Percentiles rank a stretch among this genome's conserved stretches.
These are phyloP conservation scores for Lophiotrema nucula DNA, from an alignment of 495 filamentous ascomycete species.

Conservation along the genomic window DNA sequence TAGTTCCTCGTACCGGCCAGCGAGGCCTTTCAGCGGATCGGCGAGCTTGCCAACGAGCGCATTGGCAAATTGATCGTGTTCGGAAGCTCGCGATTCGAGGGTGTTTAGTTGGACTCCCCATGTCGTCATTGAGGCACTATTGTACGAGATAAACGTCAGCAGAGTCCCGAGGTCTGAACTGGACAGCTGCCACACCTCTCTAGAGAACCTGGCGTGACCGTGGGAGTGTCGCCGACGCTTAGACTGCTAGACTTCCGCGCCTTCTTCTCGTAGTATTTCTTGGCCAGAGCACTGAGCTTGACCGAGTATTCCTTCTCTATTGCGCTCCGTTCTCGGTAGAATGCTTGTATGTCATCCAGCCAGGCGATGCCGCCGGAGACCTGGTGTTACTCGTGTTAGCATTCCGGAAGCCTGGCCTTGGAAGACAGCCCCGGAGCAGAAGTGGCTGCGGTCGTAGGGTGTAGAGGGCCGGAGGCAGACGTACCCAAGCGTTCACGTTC, in stretches of 20 bases:
- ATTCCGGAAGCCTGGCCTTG: slow-evolving; percentile 7
- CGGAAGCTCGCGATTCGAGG: slow-evolving; percentile 79
- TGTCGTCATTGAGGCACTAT: slow-evolving; percentile 84
- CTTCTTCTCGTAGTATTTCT: slow-evolving; percentile 97
- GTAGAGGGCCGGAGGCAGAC: slow-evolving; percentile 14
- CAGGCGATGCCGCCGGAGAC: slow-evolving; percentile 83
- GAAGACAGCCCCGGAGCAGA: too few species aligned
- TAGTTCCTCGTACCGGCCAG: slow-evolving; percentile 79
- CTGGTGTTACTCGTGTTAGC: slow-evolving; percentile 45
- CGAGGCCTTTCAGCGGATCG: slow-evolving; percentile 74
- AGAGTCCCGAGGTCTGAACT: neutral
- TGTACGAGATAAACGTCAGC: slow-evolving; percentile 1
- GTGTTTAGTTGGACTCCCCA: slow-evolving; percentile 93
- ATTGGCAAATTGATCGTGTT: slow-evolving; percentile 79
- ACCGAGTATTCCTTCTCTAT: slow-evolving; percentile 96
- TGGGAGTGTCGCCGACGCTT: slow-evolving; percentile 91
- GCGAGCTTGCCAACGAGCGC: slow-evolving; percentile 76
- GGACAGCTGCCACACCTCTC: slow-evolving; percentile 60
- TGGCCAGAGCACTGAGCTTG: slow-evolving; percentile 81
- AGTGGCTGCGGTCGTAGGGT: slow-evolving; percentile 1
- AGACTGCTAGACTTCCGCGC: slow-evolving; percentile 81
- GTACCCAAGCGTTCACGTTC: slow-evolving; percentile 85
- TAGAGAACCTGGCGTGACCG: slow-evolving; percentile 89
- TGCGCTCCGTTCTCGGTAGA: slow-evolving; percentile 87
- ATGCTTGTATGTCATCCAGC: slow-evolving; percentile 95